phyloP scores from a whole-genome alignment of 2,329 filamentous ascomycete genomes.

The Proliferodiscus dingleyae region DNA sequence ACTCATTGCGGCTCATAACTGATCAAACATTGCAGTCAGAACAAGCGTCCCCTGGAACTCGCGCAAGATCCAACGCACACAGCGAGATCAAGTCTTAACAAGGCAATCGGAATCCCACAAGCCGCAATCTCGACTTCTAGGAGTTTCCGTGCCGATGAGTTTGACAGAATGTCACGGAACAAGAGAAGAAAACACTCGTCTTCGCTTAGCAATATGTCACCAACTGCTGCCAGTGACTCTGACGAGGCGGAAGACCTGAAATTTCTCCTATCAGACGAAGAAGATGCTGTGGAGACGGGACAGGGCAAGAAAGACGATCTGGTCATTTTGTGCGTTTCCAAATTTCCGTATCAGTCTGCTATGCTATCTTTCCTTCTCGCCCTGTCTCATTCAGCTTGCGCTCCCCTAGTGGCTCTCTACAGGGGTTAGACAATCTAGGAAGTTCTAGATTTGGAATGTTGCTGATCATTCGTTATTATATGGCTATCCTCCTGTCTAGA shows the following conservation, averaged over 20 bases:
- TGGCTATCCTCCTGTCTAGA: too few relatives aligned
- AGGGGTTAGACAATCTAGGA: neutral
- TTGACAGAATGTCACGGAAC: constrained; percentile 2
- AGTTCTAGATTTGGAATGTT: too few relatives aligned
- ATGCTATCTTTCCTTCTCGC: too few relatives aligned
- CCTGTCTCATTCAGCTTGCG: too few relatives aligned
- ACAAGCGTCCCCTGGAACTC: constrained; percentile 6
- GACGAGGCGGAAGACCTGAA: constrained; percentile 33
- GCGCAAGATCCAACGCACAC: constrained; percentile 24
- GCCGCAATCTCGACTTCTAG: constrained; percentile 28
- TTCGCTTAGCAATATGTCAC: constrained; percentile 1
- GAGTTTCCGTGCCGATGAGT: constrained; percentile 19
- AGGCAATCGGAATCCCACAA: constrained; percentile 25
- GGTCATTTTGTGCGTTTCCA: constrained; percentile 14
- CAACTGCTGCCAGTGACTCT: constrained; percentile 20
- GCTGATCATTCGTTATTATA: too few relatives aligned
- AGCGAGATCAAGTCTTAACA: constrained; percentile 16
- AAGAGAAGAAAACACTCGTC: constrained; percentile 17
- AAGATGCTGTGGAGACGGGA: constrained; percentile 15
- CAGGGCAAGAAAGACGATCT: constrained; percentile 6
- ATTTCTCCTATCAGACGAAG: constrained; percentile 36
- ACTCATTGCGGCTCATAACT: too few relatives aligned
- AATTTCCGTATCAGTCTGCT: too few relatives aligned
- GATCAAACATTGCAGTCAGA: neutral
- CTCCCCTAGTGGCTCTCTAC: neutral